Evolutionary conservation across 139 green algal genomes (phyloP).

Genomic region (Chlamydomonas schloesseri): DNA sequence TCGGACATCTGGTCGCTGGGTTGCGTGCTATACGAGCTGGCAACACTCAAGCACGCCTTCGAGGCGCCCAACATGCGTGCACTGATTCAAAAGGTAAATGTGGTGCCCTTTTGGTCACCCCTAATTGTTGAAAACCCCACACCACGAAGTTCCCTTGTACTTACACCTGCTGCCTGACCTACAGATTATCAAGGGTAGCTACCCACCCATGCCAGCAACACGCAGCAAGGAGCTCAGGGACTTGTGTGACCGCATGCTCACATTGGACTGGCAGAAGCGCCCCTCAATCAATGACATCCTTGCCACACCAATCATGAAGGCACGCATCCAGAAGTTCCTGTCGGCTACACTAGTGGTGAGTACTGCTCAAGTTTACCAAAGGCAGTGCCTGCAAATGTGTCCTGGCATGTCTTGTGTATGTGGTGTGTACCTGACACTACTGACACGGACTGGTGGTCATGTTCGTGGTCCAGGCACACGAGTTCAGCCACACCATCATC

Average conservation of each 20-base stretch:
- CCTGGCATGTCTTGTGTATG: too few relatives aligned
- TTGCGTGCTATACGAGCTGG: conserved; percentile 87
- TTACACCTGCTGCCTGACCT: too few relatives aligned
- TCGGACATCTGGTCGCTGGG: conserved; percentile 82
- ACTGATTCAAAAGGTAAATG: conserved; percentile 73
- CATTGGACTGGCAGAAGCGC: conserved; percentile 62
- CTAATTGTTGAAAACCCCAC: too few relatives aligned
- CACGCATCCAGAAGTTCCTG: conserved; percentile 71
- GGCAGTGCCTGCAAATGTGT: too few relatives aligned
- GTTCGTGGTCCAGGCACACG: conserved; percentile 55
- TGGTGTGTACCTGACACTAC: too few relatives aligned
- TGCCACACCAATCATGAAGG: conserved; percentile 65
- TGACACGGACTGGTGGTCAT: too few relatives aligned
- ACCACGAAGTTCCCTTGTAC: too few relatives aligned
- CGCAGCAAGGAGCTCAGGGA: conserved; percentile 65
- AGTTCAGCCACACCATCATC: conserved; percentile 80
- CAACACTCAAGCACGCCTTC: conserved; percentile 76
- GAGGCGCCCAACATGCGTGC: conserved; percentile 75
- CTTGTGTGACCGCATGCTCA: conserved; percentile 72
- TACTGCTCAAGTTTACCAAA: too few relatives aligned
- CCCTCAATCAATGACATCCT: conserved; percentile 79
- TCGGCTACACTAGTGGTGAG: conserved; percentile 65
- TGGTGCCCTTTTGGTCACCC: too few relatives aligned
- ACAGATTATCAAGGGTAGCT: conserved; percentile 72
- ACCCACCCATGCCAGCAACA: conserved; percentile 49